Percentiles rank a stretch among this genome's conserved stretches.
Evolutionary conservation across 1,139 yeast genomes (phyloP).

Genomic region (Lodderomyces margitis): DNA sequence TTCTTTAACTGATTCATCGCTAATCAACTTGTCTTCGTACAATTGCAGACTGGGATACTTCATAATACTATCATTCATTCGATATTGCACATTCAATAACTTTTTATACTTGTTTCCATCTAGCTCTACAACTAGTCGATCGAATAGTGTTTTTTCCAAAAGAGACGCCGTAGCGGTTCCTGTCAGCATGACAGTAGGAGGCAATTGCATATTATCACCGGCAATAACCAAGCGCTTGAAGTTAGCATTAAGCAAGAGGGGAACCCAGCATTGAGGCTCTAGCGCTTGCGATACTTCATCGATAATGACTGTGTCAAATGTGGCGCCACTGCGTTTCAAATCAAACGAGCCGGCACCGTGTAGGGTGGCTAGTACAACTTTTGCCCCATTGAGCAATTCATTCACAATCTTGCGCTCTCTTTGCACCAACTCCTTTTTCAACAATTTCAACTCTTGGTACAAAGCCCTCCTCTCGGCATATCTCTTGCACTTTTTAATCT

Average conservation of each 20-base stretch:
- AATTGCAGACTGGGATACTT: slow-evolving; percentile 67
- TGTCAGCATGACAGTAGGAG: slow-evolving; percentile 62
- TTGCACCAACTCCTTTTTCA: slow-evolving; percentile 64
- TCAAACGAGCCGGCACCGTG: slow-evolving; percentile 86
- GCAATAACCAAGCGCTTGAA: slow-evolving; percentile 68
- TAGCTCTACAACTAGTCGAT: slow-evolving; percentile 62
- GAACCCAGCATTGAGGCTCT: slow-evolving; percentile 98
- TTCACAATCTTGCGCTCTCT: slow-evolving; percentile 66
- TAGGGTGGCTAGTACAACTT: slow-evolving; percentile 75
- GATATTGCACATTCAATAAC: slow-evolving; percentile 70
- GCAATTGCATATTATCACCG: slow-evolving; percentile 85
- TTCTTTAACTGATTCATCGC: slow-evolving; percentile 58
- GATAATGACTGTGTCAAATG: slow-evolving; percentile 80
- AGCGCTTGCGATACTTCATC: slow-evolving; percentile 95
- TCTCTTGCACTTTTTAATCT: slow-evolving; percentile 62
- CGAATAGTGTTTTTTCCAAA: slow-evolving; percentile 64
- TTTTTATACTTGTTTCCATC: slow-evolving; percentile 48
- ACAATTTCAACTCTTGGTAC: slow-evolving; percentile 65
- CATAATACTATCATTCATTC: slow-evolving; percentile 84
- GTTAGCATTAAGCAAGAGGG: slow-evolving; percentile 64
- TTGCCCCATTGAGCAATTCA: slow-evolving; percentile 58
- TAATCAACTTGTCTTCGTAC: slow-evolving; percentile 61
- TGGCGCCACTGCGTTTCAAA: slow-evolving; percentile 34
- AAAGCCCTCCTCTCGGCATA: slow-evolving; percentile 64
- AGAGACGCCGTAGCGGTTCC: slow-evolving; percentile 20